A percentile compares a stretch with the other conserved stretches of the same genome.
Conservation (phyloP, 2,329 filamentous ascomycete genomes). For the Claviceps monticola region DNA sequence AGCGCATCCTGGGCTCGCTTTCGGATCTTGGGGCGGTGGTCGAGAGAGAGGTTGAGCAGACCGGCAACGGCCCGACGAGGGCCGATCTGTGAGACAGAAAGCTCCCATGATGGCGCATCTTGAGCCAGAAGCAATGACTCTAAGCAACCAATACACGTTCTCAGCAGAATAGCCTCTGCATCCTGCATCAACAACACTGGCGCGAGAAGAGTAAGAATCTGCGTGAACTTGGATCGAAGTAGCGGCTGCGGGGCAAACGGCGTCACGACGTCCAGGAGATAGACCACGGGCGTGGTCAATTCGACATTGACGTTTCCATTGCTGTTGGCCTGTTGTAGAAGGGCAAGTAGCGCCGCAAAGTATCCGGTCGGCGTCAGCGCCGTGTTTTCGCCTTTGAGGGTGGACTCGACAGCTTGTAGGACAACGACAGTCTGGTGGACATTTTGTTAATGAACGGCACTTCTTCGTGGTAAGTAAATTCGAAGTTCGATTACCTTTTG, state of each 20-base stretch:
- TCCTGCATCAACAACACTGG: slow-evolving; percentile 68
- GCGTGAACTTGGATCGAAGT: slow-evolving; percentile 85
- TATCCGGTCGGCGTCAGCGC: slow-evolving; percentile 79
- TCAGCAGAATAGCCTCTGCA: slow-evolving; percentile 73
- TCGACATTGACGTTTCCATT: slow-evolving; percentile 64
- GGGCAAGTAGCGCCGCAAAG: slow-evolving; percentile 84
- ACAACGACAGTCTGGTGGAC: slow-evolving; percentile 60
- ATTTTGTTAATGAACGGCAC: neutral
- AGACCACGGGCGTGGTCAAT: slow-evolving; percentile 74
- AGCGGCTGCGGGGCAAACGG: slow-evolving; percentile 73
- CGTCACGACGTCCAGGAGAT: slow-evolving; percentile 86
- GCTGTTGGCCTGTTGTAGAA: slow-evolving; percentile 65
- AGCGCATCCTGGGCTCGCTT: slow-evolving; percentile 87
- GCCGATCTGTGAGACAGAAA: slow-evolving; percentile 68
- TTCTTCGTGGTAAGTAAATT: neutral
- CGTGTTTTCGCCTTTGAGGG: slow-evolving; percentile 75
- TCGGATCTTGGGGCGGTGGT: slow-evolving; percentile 82
- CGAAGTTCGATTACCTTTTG: slow-evolving; percentile 51
- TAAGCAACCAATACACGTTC: slow-evolving; percentile 81
- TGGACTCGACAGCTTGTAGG: slow-evolving; percentile 83
- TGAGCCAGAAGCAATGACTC: slow-evolving; percentile 86
- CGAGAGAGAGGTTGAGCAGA: slow-evolving; percentile 69
- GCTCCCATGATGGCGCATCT: slow-evolving; percentile 75
- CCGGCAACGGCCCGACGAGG: slow-evolving; percentile 80
- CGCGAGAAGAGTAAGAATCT: slow-evolving; percentile 77